phyloP scores from a whole-genome alignment of 495 filamentous ascomycete species.

The Daldinia bambusicola region DNA sequence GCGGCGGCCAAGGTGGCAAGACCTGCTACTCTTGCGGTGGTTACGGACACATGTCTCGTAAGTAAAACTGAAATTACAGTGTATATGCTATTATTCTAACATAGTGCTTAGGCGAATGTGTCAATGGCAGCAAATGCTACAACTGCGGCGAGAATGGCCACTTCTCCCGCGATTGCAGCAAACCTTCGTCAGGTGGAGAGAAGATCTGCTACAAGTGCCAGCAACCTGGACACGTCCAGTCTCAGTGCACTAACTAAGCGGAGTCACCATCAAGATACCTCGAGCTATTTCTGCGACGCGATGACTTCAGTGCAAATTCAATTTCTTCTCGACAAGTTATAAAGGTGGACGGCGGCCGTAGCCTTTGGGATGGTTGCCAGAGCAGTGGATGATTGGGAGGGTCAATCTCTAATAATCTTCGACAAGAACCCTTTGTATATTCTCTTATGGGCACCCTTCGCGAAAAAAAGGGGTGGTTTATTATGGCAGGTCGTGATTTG shows the following conservation, averaged over 20 bases:
- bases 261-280: constrained; percentile 13
- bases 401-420: constrained; percentile 35
- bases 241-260: constrained; percentile 78
- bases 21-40: constrained; percentile 98
- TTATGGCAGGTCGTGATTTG: constrained; percentile 27
- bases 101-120: constrained; percentile 75
- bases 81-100: constrained; percentile 27
- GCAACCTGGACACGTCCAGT: constrained; percentile 95
- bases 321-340: constrained; percentile 24
- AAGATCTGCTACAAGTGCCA: constrained; percentile 99
- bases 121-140: constrained; percentile 99
- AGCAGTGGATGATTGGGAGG: constrained; percentile 42
- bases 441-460: constrained; percentile 29
- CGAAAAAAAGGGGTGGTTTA: constrained; percentile 21
- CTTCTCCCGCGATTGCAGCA: constrained; percentile 93
- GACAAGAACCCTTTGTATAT: constrained; percentile 42
- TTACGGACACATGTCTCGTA: constrained; percentile 93
- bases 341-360: constrained; percentile 34
- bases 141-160: constrained; percentile 98
- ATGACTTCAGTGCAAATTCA: constrained; percentile 12
- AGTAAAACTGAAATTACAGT: constrained; percentile 34
- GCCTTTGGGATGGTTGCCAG: constrained; percentile 39
- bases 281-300: constrained; percentile 51
- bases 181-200: constrained; percentile 81
- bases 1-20: constrained; percentile 67